Percentiles rank a stretch among this genome's conserved stretches.
These are phyloP conservation scores for Leptosphaerulina australis DNA, from an alignment of 2,329 filamentous ascomycete species.

Conservation along the genomic window DNA sequence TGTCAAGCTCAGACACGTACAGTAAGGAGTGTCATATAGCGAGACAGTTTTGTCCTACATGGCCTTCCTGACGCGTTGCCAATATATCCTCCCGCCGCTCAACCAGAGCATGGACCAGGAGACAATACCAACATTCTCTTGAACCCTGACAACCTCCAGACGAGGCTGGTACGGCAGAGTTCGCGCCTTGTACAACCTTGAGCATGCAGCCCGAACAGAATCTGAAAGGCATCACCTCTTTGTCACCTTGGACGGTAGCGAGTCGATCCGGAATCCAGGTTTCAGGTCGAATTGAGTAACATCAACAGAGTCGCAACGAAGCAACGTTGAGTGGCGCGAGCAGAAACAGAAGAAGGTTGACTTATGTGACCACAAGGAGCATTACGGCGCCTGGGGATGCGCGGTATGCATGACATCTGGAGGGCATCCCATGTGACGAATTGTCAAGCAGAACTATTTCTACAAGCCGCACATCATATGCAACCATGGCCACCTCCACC, in stretches of 20 bases:
- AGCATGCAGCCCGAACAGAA: constrained; percentile 19
- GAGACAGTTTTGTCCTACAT: constrained; percentile 1
- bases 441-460: constrained; percentile 14
- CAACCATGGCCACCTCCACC: constrained; percentile 7
- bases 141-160: constrained; percentile 4
- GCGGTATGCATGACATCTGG: constrained; percentile 39
- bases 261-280: constrained; percentile 41
- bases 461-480: constrained; percentile 22
- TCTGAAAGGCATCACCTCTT: constrained; percentile 17
- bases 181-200: constrained; percentile 28
- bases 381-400: constrained; percentile 27
- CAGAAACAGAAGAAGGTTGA: constrained; percentile 17
- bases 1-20: background rate
- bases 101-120: constrained; percentile 7
- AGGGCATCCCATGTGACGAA: constrained; percentile 29
- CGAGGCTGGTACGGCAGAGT: constrained; percentile 22
- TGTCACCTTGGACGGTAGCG: constrained; percentile 24
- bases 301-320: constrained; percentile 29
- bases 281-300: constrained; percentile 40
- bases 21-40: background rate
- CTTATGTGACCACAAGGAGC: constrained; percentile 18
- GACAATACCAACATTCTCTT: constrained; percentile 2
- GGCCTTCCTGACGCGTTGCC: background rate
- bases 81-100: background rate
- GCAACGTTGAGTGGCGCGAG: constrained; percentile 16